Evolutionary conservation across 2,329 filamentous ascomycete genomes (phyloP), one percentile per base, ranked within the genome.

Genomic region (Colletotrichum phormii): DNA sequence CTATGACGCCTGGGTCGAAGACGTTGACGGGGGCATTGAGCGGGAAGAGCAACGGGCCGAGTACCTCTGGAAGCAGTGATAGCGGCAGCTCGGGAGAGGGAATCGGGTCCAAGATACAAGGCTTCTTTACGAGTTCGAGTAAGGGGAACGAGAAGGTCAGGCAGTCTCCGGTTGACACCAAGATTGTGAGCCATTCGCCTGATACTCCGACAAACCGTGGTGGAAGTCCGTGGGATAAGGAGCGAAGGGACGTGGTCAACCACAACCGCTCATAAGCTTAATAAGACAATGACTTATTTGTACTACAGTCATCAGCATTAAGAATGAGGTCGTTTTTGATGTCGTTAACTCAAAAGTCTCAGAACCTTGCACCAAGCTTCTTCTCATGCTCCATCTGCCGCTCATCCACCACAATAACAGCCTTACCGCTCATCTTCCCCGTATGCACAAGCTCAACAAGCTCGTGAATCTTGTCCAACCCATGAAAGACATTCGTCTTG

Each of bases 391-490:
- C 67, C n/a, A 81, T 67, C 70, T 83, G 81, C 54, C 83, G 81
- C 26, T 81, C 75, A 74, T 89, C 88, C 13, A 90, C 83, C 12
- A 90, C 76, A 35, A 90, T 83, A 26, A 89, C 83, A 0, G 81
- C 88, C 78, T 91, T 90, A 1, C 89, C 88, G 74, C 85, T 83
- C 76, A 90, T 84, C 80, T 86, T 86, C 0, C 88, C 89, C 8
- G 84, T 84, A 64, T 87, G 82, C 1, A 88, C 86, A 67, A 87
- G 76, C 37, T 86, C 81, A 4, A 89, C 77, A 73, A 90, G 77
- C 51, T 89, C 84, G 4, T 83, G 83, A 15, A 91, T 85, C 73
- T 86, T 84, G 3, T 87, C 82, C 18, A 91, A 76, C 0, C 89
- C 88, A 3, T 87, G 73, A 71, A 90, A 90, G 1, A 83, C 70